phyloP scores from a whole-genome alignment of 805 yeast species.

The Candida chilensis region DNA sequence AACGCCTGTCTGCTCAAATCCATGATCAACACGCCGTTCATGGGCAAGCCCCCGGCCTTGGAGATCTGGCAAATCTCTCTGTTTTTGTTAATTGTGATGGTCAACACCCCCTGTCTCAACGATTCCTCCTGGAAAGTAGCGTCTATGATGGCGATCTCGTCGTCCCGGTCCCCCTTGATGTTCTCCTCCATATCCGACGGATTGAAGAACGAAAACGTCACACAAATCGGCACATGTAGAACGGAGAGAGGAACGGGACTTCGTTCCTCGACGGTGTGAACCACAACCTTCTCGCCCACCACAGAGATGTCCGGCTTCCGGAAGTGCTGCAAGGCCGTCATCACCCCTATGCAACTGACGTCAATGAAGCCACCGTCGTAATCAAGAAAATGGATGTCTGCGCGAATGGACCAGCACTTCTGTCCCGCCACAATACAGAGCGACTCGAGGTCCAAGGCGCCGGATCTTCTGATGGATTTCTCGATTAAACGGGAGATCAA shows the following conservation, averaged over 20 bases:
- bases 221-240: constrained; percentile 83
- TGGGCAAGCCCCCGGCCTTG: constrained; percentile 84
- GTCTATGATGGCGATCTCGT: constrained; percentile 62
- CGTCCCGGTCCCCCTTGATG: constrained; percentile 54
- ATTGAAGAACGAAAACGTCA: constrained; percentile 81
- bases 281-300: constrained; percentile 50
- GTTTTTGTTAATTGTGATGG: constrained; percentile 82
- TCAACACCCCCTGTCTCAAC: constrained; percentile 68
- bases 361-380: constrained; percentile 93
- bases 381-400: constrained; percentile 81
- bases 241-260: constrained; percentile 83
- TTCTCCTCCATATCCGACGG: constrained; percentile 57
- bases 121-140: constrained; percentile 72
- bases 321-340: constrained; percentile 78
- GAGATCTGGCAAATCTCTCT: constrained; percentile 85
- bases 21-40: constrained; percentile 62
- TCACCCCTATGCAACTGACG: constrained; percentile 83
- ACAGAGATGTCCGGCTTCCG: constrained; percentile 78
- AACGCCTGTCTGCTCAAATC: constrained; percentile 64
- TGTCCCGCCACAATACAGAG: constrained; percentile 86
- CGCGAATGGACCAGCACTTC: constrained; percentile 86
- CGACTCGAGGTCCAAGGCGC: constrained; percentile 85
- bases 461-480: constrained; percentile 84
- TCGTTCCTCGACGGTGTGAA: constrained; percentile 69
- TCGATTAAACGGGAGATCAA: constrained; percentile 77